A percentile compares a stretch with the other conserved stretches of the same genome.
These are phyloP conservation scores for Melianthus villosus DNA, from an alignment of 441 rosid species.

Conservation along the genomic window DNA sequence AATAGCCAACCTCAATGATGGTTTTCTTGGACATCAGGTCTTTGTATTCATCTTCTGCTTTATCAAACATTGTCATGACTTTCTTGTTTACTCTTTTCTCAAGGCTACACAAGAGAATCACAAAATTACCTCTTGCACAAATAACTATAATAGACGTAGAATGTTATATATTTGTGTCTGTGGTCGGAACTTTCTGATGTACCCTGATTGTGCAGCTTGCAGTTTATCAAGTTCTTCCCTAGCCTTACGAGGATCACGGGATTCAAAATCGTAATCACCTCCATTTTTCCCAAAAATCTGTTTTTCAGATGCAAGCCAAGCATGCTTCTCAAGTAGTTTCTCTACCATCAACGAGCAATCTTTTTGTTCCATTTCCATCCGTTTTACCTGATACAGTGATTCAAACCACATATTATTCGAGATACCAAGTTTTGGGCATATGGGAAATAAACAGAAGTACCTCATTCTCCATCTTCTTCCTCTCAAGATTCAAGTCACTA, in stretches of 20 bases:
- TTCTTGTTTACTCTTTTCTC: conserved; percentile 97
- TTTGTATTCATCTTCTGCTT: conserved; percentile 96
- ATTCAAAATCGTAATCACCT: conserved; percentile 82
- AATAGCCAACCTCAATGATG: conserved; percentile 66
- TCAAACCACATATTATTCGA: conserved; percentile 2
- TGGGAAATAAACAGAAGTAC: conserved; percentile 25
- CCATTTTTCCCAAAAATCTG: conserved; percentile 90
- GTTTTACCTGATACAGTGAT: conserved; percentile 37
- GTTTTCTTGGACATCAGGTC: conserved; percentile 84
- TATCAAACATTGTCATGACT: conserved; percentile 98
- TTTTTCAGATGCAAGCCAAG: conserved; percentile 88
- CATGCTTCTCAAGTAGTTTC: conserved; percentile 78
- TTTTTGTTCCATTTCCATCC: conserved; percentile 86
- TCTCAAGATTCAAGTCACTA: conserved; percentile 67
- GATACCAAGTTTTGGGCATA: conserved; percentile 5
- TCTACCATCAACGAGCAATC: conserved; percentile 77
- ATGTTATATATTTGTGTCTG: neutral
- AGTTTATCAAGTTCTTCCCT: conserved; percentile 70
- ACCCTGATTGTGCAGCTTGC: conserved; percentile 90
- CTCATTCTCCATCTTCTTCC: conserved; percentile 95
- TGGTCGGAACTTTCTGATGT: neutral
- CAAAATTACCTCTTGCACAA: conserved; percentile 7
- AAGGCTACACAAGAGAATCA: conserved; percentile 36
- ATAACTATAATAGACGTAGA: conserved; percentile 1
- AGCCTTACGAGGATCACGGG: conserved; percentile 58